Evolutionary conservation across 2,329 filamentous ascomycete genomes (phyloP).

Genomic region (Trichoderma polysporum): DNA sequence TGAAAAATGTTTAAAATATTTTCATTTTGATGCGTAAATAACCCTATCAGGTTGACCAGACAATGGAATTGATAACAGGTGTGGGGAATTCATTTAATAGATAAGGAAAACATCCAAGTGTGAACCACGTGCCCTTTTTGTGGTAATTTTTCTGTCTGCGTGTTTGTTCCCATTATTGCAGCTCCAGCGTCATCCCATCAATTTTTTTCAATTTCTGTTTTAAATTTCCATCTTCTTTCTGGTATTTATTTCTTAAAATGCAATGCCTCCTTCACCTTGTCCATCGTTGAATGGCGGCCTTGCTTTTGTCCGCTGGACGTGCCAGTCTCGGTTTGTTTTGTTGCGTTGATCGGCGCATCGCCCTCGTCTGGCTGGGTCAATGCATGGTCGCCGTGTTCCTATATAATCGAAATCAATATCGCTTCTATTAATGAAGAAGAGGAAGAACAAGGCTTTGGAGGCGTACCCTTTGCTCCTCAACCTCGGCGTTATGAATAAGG

Average conservation of each 20-base stretch:
- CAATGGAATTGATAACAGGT: not conserved
- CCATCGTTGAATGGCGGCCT: conserved; percentile 15
- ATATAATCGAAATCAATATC: not conserved
- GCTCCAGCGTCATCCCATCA: not conserved
- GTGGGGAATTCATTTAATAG: not conserved
- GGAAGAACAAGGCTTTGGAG: too few species aligned
- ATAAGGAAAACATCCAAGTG: not conserved
- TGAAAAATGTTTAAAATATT: not conserved
- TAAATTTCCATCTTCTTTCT: not conserved
- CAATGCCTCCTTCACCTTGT: conserved; percentile 21
- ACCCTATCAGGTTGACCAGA: not conserved
- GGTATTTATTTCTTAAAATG: conserved; percentile 19
- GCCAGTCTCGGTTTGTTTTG: not conserved
- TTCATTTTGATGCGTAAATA: not conserved
- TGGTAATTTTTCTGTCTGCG: too few species aligned
- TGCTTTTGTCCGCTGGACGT: not conserved
- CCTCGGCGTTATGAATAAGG: conserved; percentile 37
- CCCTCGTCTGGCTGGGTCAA: conserved; percentile 20
- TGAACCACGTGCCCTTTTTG: conserved; percentile 2
- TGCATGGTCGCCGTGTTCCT: conserved; percentile 19
- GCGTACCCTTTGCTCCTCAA: conserved; percentile 33
- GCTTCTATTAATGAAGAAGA: not conserved
- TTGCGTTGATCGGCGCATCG: not conserved
- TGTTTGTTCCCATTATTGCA: not conserved
- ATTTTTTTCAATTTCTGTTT: not conserved